These are phyloP conservation scores for Tolypocladium cylindrosporum DNA, from an alignment of 2,329 filamentous ascomycete species.

Conservation along the genomic window DNA sequence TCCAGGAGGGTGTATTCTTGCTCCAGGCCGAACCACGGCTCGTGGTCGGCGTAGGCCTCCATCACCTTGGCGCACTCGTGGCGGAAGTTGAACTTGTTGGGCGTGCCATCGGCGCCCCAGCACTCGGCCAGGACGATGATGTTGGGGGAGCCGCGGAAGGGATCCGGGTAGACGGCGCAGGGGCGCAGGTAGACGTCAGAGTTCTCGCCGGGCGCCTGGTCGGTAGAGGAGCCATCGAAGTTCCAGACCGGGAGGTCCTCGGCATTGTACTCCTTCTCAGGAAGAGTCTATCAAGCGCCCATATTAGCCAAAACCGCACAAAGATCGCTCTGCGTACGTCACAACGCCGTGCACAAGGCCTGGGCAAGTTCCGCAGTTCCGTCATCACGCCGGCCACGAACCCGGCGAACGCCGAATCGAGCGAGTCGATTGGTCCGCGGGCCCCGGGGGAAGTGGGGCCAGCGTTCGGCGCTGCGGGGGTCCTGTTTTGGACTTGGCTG, in stretches of 20 bases:
- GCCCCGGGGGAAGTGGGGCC: not conserved
- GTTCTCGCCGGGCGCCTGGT: slow-evolving; percentile 88
- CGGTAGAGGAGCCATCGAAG: slow-evolving; percentile 73
- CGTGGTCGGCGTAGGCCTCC: slow-evolving; percentile 70
- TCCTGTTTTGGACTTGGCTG: not conserved
- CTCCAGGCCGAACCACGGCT: slow-evolving; percentile 96
- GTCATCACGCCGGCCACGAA: not conserved
- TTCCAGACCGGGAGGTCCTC: slow-evolving; percentile 46
- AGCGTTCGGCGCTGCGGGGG: not conserved
- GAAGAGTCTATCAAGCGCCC: slow-evolving; percentile 33
- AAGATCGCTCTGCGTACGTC: not conserved
- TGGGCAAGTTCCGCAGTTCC: not conserved
- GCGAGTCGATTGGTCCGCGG: not conserved
- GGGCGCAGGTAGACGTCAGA: slow-evolving; percentile 96
- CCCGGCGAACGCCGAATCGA: not conserved
- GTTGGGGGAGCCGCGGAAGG: slow-evolving; percentile 83
- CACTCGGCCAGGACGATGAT: slow-evolving; percentile 91
- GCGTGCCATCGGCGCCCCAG: slow-evolving; percentile 86
- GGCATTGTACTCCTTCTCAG: slow-evolving; percentile 37
- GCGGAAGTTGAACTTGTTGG: slow-evolving; percentile 98
- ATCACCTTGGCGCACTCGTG: slow-evolving; percentile 86
- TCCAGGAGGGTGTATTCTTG: slow-evolving; percentile 86
- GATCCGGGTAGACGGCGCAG: slow-evolving; percentile 80
- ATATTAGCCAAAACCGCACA: not conserved
- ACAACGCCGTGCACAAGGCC: not conserved